phyloP scores from a whole-genome alignment of 129 eudicot species.

The Erigeron canadensis region DNA sequence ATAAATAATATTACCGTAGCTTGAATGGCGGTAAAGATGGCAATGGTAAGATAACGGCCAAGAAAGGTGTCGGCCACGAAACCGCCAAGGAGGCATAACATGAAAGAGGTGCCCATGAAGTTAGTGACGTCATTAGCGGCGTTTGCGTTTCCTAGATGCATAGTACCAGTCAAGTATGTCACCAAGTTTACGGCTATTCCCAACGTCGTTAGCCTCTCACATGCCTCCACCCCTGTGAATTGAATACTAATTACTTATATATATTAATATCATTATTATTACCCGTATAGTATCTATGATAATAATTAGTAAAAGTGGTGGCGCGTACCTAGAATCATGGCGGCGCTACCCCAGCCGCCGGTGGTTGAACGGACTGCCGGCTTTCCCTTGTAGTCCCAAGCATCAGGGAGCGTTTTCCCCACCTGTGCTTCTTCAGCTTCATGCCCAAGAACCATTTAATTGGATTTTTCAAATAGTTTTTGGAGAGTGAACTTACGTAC shows the following conservation, averaged over 20 bases:
- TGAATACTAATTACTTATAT: too few species aligned
- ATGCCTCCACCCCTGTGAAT: slow-evolving; percentile 84
- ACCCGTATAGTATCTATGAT: too few species aligned
- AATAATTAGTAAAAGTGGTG: neutral
- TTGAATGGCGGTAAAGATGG: slow-evolving; percentile 74
- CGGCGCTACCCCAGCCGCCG: slow-evolving; percentile 89
- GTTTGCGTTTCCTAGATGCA: slow-evolving; percentile 89
- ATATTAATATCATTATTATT: too few species aligned
- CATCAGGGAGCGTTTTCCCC: slow-evolving; percentile 60
- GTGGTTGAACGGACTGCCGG: slow-evolving; percentile 66
- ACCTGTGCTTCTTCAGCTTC: slow-evolving; percentile 39
- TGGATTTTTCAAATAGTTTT: too few species aligned
- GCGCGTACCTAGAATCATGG: slow-evolving; percentile 77
- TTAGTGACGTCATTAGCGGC: slow-evolving; percentile 90
- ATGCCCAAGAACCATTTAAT: slow-evolving; percentile 37
- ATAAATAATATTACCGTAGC: slow-evolving; percentile 55
- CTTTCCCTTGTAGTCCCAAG: slow-evolving; percentile 85
- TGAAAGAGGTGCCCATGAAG: slow-evolving; percentile 90
- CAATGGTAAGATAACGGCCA: slow-evolving; percentile 90
- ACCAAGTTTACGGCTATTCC: slow-evolving; percentile 88
- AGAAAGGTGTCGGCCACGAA: slow-evolving; percentile 89
- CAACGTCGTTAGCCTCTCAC: slow-evolving; percentile 87
- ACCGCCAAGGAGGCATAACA: slow-evolving; percentile 90
- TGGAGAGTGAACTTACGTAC: neutral
- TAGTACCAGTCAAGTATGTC: slow-evolving; percentile 78